Percentiles rank a stretch among this genome's conserved stretches.
phyloP scores from a whole-genome alignment of 2,329 filamentous ascomycete species.

The Tolypocladium inflatum region DNA sequence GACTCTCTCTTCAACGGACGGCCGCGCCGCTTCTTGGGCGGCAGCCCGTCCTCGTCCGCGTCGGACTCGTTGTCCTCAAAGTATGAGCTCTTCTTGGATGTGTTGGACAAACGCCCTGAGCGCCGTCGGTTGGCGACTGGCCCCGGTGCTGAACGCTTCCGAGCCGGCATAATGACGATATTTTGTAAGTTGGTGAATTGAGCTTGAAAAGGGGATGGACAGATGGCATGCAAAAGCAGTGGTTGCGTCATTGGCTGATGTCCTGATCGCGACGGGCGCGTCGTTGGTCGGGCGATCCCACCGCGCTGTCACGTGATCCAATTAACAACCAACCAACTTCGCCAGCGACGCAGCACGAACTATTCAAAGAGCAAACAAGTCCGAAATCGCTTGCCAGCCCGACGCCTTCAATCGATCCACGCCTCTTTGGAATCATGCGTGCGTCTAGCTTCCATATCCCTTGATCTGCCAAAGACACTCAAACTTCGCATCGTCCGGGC shows the following conservation, averaged over 20 bases:
- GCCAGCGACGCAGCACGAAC: too few relatives aligned
- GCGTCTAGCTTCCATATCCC: too few relatives aligned
- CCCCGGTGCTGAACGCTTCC: slow-evolving; percentile 26
- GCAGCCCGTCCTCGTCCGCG: slow-evolving; percentile 5
- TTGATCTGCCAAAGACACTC: too few relatives aligned
- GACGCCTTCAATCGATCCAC: too few relatives aligned
- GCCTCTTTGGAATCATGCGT: too few relatives aligned
- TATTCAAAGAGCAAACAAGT: too few relatives aligned
- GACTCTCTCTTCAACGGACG: slow-evolving; percentile 12
- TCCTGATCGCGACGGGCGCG: slow-evolving; percentile 13
- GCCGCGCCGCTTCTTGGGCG: slow-evolving; percentile 18
- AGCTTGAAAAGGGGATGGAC: not conserved
- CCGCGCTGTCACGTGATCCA: slow-evolving; percentile 17
- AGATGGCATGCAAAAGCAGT: not conserved
- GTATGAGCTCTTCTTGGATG: slow-evolving; percentile 40
- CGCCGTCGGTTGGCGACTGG: slow-evolving; percentile 28
- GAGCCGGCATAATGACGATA: slow-evolving; percentile 26
- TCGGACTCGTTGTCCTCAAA: slow-evolving; percentile 27
- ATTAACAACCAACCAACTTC: not conserved
- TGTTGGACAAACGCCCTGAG: slow-evolving; percentile 36
- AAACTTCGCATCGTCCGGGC: too few relatives aligned
- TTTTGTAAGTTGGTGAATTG: not conserved
- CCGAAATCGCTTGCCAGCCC: too few relatives aligned
- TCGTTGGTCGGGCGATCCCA: not conserved
- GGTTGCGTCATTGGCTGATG: slow-evolving; percentile 13